Evolutionary conservation across 257 asterid species (phyloP).

Genomic region (Salvia splendens): DNA sequence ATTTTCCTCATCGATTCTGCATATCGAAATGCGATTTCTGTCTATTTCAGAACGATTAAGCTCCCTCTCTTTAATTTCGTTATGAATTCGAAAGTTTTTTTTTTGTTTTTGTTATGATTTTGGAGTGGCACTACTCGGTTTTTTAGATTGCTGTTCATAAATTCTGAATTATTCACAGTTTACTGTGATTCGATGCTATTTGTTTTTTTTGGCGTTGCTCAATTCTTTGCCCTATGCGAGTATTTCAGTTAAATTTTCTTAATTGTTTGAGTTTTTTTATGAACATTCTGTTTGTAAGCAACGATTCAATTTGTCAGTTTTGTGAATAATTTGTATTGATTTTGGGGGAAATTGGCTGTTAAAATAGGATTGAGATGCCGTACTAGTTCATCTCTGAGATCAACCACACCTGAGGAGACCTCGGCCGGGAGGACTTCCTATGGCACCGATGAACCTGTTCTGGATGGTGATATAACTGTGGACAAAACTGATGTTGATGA

Average conservation of each 20-base stretch:
- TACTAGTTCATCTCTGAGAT: conserved; percentile 33
- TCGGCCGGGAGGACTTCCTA: conserved; percentile 29
- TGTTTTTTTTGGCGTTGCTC: neutral
- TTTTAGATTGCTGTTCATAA: neutral
- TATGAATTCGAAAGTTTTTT: neutral
- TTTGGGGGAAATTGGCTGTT: conserved; percentile 1
- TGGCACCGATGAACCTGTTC: conserved; percentile 19
- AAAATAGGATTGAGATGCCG: conserved; percentile 34
- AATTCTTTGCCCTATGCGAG: neutral
- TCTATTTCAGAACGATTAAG: neutral
- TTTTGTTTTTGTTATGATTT: neutral
- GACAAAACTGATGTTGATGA: conserved; percentile 29
- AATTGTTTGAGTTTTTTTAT: neutral
- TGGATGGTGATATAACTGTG: conserved; percentile 12
- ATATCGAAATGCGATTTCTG: neutral
- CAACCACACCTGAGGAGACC: conserved; percentile 36
- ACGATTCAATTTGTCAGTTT: neutral
- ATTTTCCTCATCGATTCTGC: neutral
- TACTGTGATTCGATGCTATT: neutral
- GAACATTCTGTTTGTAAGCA: conserved; percentile 1
- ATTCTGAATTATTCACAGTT: neutral
- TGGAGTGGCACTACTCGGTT: neutral
- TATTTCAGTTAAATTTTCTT: no score
- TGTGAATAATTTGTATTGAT: neutral
- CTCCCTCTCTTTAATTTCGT: neutral